Conservation (phyloP, 805 yeast species). For the Ogataea degrootiae region DNA sequence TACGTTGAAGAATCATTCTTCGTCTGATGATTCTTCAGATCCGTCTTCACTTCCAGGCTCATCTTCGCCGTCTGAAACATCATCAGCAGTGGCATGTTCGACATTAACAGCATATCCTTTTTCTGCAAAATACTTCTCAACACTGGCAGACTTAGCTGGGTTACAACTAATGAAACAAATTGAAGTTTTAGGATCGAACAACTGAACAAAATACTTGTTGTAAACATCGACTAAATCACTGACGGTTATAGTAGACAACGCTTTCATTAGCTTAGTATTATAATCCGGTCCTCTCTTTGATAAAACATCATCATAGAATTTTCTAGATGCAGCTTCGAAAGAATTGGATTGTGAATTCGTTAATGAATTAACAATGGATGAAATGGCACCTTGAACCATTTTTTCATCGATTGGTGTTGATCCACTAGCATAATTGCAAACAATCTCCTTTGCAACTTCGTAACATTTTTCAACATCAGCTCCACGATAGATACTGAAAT, state of each 20-base stretch:
- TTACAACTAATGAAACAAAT: conserved; percentile 70
- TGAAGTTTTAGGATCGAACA: conserved; percentile 57
- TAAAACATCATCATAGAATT: conserved; percentile 61
- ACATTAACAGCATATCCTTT: conserved; percentile 56
- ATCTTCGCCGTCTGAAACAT: conserved; percentile 17
- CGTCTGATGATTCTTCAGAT: conserved; percentile 17
- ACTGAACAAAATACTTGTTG: conserved; percentile 54
- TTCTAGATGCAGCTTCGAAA: conserved; percentile 59
- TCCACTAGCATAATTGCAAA: conserved; percentile 57
- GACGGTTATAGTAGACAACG: conserved; percentile 47
- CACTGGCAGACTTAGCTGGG: conserved; percentile 49
- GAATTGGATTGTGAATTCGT: conserved; percentile 67
- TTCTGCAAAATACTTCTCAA: conserved; percentile 41
- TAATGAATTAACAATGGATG: conserved; percentile 66
- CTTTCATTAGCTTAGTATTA: conserved; percentile 46
- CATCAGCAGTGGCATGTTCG: conserved; percentile 41
- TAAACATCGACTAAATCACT: conserved; percentile 48
- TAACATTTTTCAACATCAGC: conserved; percentile 68
- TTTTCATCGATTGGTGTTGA: conserved; percentile 47
- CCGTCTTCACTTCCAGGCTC: conserved; percentile 30
- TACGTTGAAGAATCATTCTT: background rate
- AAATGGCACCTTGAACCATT: conserved; percentile 66
- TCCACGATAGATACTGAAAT: conserved; percentile 72
- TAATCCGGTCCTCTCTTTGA: conserved; percentile 68
- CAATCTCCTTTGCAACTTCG: conserved; percentile 58